phyloP scores from a whole-genome alignment of 1,139 yeast species.

The Hanseniaspora gamundiae region DNA sequence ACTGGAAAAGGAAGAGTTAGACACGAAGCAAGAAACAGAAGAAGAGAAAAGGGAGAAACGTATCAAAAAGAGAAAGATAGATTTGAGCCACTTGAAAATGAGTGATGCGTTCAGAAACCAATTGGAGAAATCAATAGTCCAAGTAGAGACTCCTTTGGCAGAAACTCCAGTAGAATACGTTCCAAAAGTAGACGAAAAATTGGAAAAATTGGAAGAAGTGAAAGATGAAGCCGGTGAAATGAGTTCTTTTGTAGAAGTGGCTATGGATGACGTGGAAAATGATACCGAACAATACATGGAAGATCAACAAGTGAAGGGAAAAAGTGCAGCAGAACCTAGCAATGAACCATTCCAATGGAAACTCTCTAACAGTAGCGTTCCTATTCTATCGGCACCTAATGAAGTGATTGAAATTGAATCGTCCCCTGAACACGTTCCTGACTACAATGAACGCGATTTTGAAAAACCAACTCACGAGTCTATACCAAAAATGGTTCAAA shows the following conservation, averaged over 20 bases:
- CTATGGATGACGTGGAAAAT: too few relatives aligned
- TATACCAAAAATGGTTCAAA: background rate
- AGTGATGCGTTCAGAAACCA: background rate
- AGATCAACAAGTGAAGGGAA: too few relatives aligned
- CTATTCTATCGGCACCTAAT: background rate
- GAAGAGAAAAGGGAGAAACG: too few relatives aligned
- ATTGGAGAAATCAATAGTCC: background rate
- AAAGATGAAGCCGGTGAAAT: too few relatives aligned
- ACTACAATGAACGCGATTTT: background rate
- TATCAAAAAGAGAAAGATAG: background rate
- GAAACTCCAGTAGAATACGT: too few relatives aligned
- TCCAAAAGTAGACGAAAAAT: too few relatives aligned
- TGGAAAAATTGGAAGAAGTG: too few relatives aligned
- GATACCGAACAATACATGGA: too few relatives aligned
- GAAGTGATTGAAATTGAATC: background rate
- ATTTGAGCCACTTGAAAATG: background rate
- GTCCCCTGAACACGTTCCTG: background rate
- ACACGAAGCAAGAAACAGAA: background rate
- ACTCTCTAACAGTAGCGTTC: too few relatives aligned
- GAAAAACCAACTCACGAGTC: background rate
- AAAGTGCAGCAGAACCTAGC: too few relatives aligned
- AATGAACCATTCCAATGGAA: too few relatives aligned
- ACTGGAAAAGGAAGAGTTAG: background rate
- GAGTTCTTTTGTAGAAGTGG: too few relatives aligned
- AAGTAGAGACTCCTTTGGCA: background rate